Evolutionary conservation across 1,284 basidiomycete species (phyloP), one percentile per base, ranked within the genome.

Genomic region (Megacollybia platyphylla): DNA sequence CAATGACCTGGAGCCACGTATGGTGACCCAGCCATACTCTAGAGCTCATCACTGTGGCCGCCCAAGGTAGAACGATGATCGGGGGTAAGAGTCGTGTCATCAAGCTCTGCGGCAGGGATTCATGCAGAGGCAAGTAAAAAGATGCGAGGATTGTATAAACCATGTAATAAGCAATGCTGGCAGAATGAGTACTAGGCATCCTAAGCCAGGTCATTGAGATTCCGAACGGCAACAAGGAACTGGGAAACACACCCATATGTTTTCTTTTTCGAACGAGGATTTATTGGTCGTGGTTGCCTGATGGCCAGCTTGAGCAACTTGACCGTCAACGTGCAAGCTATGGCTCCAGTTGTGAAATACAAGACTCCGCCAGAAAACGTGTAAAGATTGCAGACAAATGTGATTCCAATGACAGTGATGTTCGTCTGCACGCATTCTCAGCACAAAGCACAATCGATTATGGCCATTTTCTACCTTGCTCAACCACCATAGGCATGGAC

Each of bases 131-230:
- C 36, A 82, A 63, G 57, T 67, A 63, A 34, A 62, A 26, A 51
- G 71, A 74, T 6, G 79, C 73, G 7, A 89, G 67, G 15, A 71
- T 53, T 32, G 84, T 70, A 54, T 83, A 91, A 5, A 71, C 64
- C 11, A 76, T 75, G 56, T 76, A 87, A 61, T 75, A 91, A 0
- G 73, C 68, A 49, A 87, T 82, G 1, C 71, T 68, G 2, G 86
- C 83, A 3, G 87, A 84, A 57, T 93, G 89, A 2, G 89, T 92
- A 42, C 83, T 87, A 3, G 89, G 89, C 87, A 92, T 91, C 2
- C 87, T 87, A 24, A 17, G 3, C 13, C 13, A 15, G 5, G 36
- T 17, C n/a, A 5, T 24, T 24, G 54, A 48, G 9, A 35, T 48
- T 10, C 7, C 36, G 32, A 40, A 40, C n/a, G 20, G n/a, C 3